These are phyloP conservation scores for Peronospora farinosa DNA, from an alignment of 352 stramenopile species.

Conservation along the genomic window DNA sequence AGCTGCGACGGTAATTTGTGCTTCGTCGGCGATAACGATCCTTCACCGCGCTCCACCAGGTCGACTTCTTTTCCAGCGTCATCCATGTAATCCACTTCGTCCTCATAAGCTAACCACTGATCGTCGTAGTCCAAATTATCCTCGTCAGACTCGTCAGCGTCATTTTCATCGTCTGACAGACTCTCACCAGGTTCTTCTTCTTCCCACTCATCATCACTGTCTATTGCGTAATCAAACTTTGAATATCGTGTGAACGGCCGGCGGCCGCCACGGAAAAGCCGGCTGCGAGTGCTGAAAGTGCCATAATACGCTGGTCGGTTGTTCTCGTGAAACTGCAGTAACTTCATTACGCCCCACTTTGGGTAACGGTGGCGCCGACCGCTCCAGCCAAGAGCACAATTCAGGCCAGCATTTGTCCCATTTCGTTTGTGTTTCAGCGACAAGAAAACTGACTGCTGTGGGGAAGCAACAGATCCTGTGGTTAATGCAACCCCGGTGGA, in stretches of 20 bases:
- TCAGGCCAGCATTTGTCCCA: conserved; percentile 13
- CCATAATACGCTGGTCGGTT: conserved; percentile 72
- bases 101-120: conserved; percentile 81
- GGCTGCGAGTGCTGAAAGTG: conserved; percentile 55
- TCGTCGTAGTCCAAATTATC: conserved; percentile 82
- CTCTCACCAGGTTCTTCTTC: conserved; percentile 84
- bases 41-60: conserved; percentile 14
- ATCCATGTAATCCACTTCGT: conserved; percentile 84
- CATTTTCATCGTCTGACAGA: conserved; percentile 64
- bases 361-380: conserved; percentile 42
- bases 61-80: conserved; percentile 29
- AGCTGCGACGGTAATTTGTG: conserved; percentile 53
- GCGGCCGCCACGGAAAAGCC: conserved; percentile 53
- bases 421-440: conserved; percentile 25
- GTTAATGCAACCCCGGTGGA: not conserved
- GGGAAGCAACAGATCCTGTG: not conserved
- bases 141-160: conserved; percentile 70
- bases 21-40: conserved; percentile 30
- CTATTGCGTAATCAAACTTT: conserved; percentile 71
- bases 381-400: conserved; percentile 39
- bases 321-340: conserved; percentile 86
- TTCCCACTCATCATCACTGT: conserved; percentile 87
- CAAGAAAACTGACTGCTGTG: conserved; percentile 22
- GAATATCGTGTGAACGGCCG: conserved; percentile 53
- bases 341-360: conserved; percentile 72